Percentiles rank a stretch among this genome's conserved stretches.
phyloP scores from a whole-genome alignment of 371 early-diverging fungal species.

The Mucor irregularis region DNA sequence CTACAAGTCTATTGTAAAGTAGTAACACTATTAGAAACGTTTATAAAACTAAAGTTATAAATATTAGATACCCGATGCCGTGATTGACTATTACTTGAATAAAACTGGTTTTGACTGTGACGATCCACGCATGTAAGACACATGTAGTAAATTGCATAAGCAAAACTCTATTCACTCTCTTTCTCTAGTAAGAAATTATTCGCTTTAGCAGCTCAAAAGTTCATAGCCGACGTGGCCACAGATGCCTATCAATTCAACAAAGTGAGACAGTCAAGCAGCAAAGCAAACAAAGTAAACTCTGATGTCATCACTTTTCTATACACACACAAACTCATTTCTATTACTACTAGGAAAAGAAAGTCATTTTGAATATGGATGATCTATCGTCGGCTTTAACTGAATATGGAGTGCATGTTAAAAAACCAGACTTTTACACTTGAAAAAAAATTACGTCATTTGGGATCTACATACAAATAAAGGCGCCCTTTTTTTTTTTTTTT shows the following conservation, averaged over 20 bases:
- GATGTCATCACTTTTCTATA: neutral
- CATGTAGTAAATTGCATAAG: neutral
- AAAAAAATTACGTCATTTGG: slow-evolving; percentile 18
- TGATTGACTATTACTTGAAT: slow-evolving; percentile 93
- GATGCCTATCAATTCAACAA: slow-evolving; percentile 94
- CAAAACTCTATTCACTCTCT: neutral
- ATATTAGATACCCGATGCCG: slow-evolving; percentile 91
- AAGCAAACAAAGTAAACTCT: slow-evolving; percentile 32
- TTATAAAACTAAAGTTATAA: too few relatives aligned
- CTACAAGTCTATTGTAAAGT: slow-evolving; percentile 83
- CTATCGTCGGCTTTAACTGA: slow-evolving; percentile 86
- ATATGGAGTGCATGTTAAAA: slow-evolving; percentile 91
- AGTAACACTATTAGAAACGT: too few relatives aligned
- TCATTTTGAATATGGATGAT: slow-evolving; percentile 91
- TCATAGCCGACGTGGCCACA: slow-evolving; percentile 90
- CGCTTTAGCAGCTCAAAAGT: slow-evolving; percentile 93
- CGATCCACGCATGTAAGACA: slow-evolving; percentile 80
- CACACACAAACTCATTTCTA: neutral
- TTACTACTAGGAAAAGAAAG: slow-evolving; percentile 67
- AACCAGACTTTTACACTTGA: slow-evolving; percentile 92
- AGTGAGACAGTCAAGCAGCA: slow-evolving; percentile 71
- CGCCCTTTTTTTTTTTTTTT: neutral
- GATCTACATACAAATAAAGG: neutral
- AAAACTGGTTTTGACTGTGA: slow-evolving; percentile 92
- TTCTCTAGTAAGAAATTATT: slow-evolving; percentile 76